Conservation (phyloP, 306 rosid species). For the Begonia masoniana region DNA sequence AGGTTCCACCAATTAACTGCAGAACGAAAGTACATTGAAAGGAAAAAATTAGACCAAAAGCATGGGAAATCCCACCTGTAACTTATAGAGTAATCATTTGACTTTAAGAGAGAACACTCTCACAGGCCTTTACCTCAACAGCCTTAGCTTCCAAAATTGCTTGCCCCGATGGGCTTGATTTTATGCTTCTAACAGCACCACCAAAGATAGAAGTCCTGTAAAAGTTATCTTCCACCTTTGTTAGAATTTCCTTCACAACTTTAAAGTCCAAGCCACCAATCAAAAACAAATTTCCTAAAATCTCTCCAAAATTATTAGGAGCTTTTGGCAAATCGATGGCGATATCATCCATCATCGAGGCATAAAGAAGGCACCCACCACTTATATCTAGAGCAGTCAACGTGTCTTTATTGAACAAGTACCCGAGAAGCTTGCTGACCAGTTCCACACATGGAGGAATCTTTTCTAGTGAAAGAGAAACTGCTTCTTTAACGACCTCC, state of each 20-base stretch:
- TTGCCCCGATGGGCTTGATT: constrained; percentile 20
- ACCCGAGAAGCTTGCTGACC: constrained; percentile 19
- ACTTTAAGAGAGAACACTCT: constrained; percentile 14
- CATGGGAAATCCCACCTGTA: constrained; percentile 1
- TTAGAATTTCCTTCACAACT: constrained; percentile 19
- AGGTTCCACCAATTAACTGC: neutral
- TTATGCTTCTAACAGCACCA: constrained; percentile 14
- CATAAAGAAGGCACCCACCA: constrained; percentile 25
- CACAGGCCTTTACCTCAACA: constrained; percentile 24
- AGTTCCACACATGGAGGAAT: constrained; percentile 26
- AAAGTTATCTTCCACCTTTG: constrained; percentile 23
- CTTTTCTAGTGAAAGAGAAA: constrained; percentile 25
- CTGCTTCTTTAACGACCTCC: constrained; percentile 22
- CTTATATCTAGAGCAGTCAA: constrained; percentile 18
- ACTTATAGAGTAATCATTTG: too few relatives aligned
- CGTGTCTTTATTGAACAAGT: constrained; percentile 12
- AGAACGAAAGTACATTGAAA: neutral
- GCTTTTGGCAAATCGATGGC: constrained; percentile 29
- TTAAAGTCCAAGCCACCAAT: constrained; percentile 15
- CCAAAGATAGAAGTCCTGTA: constrained; percentile 13
- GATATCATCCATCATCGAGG: constrained; percentile 23
- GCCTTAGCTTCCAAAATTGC: constrained; percentile 10
- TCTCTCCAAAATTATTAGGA: constrained; percentile 26
- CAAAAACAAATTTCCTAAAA: constrained; percentile 18
- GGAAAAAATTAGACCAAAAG: constrained; percentile 10